phyloP scores from a whole-genome alignment of 352 stramenopile species.

The Phytopythium litorale region DNA sequence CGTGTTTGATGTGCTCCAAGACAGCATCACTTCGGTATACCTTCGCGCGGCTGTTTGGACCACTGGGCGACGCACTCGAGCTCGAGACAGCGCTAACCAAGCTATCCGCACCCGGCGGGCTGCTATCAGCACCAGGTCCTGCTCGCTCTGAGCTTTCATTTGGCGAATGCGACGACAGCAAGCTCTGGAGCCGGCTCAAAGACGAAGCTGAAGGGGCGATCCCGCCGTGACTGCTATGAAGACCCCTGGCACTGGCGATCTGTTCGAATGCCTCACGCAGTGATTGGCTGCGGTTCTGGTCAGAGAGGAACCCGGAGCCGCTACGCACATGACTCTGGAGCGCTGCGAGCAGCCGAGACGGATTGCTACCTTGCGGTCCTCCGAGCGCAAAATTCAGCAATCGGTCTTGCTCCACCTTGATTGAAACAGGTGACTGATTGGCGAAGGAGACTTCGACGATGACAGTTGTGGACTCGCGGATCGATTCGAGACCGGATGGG shows the following conservation, averaged over 20 bases:
- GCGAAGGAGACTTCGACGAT: constrained; percentile 56
- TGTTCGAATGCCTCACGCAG: constrained; percentile 6
- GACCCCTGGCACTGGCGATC: background rate
- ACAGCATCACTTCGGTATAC: background rate
- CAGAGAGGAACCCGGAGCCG: background rate
- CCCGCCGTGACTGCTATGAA: background rate
- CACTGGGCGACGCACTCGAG: background rate
- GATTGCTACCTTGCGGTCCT: constrained; percentile 15
- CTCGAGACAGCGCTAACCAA: background rate
- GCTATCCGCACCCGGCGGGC: background rate
- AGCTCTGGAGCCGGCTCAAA: background rate
- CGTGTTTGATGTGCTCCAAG: background rate
- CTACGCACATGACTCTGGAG: constrained; percentile 37
- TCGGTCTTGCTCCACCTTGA: constrained; percentile 62
- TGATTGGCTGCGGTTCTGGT: background rate
- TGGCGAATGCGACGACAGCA: background rate
- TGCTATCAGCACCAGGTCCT: background rate
- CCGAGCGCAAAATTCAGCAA: constrained; percentile 50
- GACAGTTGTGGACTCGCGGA: constrained; percentile 38
- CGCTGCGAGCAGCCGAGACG: constrained; percentile 57
- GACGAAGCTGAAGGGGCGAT: background rate
- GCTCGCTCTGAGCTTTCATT: background rate
- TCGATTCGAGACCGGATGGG: constrained; percentile 43
- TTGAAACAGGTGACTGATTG: constrained; percentile 16
- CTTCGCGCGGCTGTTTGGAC: background rate